These are phyloP conservation scores for Berkeleyomyces rouxiae DNA, from an alignment of 2,329 filamentous ascomycete genomes.

Conservation along the genomic window DNA sequence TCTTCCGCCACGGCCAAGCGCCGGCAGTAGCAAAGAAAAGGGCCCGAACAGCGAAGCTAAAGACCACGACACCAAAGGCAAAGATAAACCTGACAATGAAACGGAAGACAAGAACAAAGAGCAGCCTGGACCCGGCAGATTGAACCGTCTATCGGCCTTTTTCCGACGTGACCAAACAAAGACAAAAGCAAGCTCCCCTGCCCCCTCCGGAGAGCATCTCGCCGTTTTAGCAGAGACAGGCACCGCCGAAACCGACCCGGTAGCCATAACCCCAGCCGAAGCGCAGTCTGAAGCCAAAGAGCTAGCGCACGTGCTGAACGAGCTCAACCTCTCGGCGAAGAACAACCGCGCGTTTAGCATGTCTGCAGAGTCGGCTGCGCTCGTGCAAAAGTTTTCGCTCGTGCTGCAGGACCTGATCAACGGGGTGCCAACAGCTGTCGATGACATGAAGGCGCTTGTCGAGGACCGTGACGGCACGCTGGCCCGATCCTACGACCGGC, in stretches of 20 bases:
- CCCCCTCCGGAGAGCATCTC: not conserved
- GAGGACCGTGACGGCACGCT: slow-evolving; percentile 46
- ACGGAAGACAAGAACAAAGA: slow-evolving; percentile 18
- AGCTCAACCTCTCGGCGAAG: slow-evolving; percentile 64
- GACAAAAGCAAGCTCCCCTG: slow-evolving; percentile 19
- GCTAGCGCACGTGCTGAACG: slow-evolving; percentile 61
- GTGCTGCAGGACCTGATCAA: slow-evolving; percentile 85
- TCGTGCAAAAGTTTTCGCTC: slow-evolving; percentile 70
- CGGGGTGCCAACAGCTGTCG: slow-evolving; percentile 83
- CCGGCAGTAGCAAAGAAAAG: not conserved
- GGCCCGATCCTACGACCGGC: slow-evolving; percentile 42
- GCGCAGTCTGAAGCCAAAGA: slow-evolving; percentile 48
- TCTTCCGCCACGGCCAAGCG: slow-evolving; percentile 30
- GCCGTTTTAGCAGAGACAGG: slow-evolving; percentile 9
- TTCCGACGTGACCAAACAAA: slow-evolving; percentile 25
- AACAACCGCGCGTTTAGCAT: slow-evolving; percentile 78
- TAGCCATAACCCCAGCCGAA: slow-evolving; percentile 23
- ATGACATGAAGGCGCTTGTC: slow-evolving; percentile 55
- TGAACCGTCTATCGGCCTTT: slow-evolving; percentile 22
- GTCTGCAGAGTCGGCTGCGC: slow-evolving; percentile 65
- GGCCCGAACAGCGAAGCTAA: slow-evolving; percentile 18
- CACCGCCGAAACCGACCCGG: slow-evolving; percentile 20
- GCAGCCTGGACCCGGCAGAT: slow-evolving; percentile 9
- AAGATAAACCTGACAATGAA: not conserved
- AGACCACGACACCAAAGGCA: slow-evolving; percentile 19